These are phyloP conservation scores for Fusarium napiforme DNA, from an alignment of 2,329 filamentous ascomycete species.

Conservation along the genomic window DNA sequence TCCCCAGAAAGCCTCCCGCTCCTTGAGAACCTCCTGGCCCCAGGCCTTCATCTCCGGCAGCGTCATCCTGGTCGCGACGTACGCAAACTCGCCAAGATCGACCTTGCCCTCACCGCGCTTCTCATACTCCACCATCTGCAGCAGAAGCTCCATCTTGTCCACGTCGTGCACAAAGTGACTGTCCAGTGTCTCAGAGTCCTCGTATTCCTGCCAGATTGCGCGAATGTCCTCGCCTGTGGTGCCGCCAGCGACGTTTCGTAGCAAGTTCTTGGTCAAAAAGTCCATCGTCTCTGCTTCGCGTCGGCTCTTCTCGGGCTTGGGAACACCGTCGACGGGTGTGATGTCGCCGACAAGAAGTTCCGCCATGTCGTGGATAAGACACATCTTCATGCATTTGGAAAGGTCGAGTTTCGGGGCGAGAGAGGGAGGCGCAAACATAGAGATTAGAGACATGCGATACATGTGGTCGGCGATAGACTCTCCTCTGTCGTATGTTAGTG, in stretches of 20 bases:
- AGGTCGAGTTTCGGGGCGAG: constrained; percentile 80
- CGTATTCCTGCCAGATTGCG: constrained; percentile 93
- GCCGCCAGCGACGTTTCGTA: constrained; percentile 81
- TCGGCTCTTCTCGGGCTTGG: constrained; percentile 88
- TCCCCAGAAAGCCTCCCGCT: constrained; percentile 80
- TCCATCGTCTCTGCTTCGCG: constrained; percentile 93
- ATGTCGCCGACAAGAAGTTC: constrained; percentile 96
- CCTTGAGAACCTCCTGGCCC: constrained; percentile 79
- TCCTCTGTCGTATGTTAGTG: constrained; percentile 59
- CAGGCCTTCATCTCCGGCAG: constrained; percentile 83
- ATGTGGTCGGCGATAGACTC: constrained; percentile 98
- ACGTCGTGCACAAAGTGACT: constrained; percentile 94
- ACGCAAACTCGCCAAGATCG: constrained; percentile 87
- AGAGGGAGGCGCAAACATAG: constrained; percentile 85
- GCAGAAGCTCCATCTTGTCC: constrained; percentile 93
- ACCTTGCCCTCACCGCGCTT: constrained; percentile 70
- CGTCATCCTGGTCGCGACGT: constrained; percentile 78
- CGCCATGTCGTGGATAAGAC: constrained; percentile 96
- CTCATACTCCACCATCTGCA: constrained; percentile 98
- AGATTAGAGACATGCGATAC: constrained; percentile 99
- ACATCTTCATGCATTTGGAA: constrained; percentile 90
- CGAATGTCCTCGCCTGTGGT: constrained; percentile 75
- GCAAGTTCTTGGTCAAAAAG: constrained; percentile 78
- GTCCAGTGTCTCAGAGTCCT: constrained; percentile 85
- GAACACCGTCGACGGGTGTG: constrained; percentile 87